phyloP scores from a whole-genome alignment of 2,329 filamentous ascomycete species.

The Claviceps maximensis region DNA sequence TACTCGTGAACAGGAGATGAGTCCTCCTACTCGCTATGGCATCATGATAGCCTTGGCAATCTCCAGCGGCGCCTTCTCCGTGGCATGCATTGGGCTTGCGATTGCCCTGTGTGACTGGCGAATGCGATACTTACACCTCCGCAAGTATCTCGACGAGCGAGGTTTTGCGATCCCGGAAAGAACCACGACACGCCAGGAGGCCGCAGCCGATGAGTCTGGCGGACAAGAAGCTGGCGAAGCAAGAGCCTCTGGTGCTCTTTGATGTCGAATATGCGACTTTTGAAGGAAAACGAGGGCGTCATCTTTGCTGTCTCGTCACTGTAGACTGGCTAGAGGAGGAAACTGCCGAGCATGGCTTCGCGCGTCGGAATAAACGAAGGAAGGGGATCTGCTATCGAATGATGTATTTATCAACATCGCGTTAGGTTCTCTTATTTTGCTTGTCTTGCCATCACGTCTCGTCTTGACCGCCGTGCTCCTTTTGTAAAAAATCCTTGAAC shows the following conservation, averaged over 20 bases:
- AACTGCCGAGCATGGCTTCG: background rate
- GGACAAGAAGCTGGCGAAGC: background rate
- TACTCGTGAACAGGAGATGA: conserved; percentile 4
- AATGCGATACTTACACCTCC: conserved; percentile 5
- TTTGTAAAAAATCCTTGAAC: conserved; percentile 24
- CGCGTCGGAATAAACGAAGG: background rate
- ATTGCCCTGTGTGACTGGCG: conserved; percentile 7
- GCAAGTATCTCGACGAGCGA: conserved; percentile 5
- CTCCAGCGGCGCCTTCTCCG: conserved; percentile 7
- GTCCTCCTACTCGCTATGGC: conserved; percentile 3
- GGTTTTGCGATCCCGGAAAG: conserved; percentile 1
- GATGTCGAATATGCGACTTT: background rate
- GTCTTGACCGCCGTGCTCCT: conserved; percentile 8
- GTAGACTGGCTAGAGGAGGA: background rate
- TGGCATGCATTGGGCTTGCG: conserved; percentile 6
- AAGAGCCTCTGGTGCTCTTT: conserved; percentile 5
- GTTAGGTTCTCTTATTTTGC: background rate
- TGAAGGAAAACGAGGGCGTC: background rate
- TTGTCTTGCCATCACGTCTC: background rate
- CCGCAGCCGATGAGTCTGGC: background rate
- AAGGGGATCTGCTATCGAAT: background rate
- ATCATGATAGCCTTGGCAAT: conserved; percentile 7
- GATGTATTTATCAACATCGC: background rate
- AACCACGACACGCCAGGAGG: background rate
- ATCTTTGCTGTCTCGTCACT: background rate